phyloP scores from a whole-genome alignment of 2,329 filamentous ascomycete species.

The Botrytis fragariae region DNA sequence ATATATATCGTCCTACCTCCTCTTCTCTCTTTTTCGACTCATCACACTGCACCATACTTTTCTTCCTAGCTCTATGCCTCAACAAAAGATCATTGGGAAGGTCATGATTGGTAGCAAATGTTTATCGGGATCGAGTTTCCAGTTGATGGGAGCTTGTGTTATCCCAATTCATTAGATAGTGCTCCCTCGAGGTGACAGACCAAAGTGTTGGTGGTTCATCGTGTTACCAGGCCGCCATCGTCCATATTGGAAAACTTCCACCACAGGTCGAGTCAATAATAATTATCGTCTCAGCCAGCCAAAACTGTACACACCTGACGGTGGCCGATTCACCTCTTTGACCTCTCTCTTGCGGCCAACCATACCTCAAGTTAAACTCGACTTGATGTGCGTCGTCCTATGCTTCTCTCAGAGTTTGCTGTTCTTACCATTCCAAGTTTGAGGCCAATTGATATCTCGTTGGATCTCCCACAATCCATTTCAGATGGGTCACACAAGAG shows the following conservation, averaged over 20 bases:
- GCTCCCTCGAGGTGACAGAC: background rate
- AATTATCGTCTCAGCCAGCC: background rate
- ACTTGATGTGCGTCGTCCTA: too few species aligned
- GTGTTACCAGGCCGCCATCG: background rate
- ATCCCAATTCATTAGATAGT: background rate
- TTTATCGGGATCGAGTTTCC: background rate
- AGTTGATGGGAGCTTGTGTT: background rate
- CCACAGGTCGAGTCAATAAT: background rate
- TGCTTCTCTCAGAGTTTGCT: background rate
- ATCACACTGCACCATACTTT: background rate
- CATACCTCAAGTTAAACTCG: background rate
- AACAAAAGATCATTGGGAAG: background rate
- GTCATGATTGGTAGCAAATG: background rate
- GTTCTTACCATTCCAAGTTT: background rate
- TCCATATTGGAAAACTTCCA: background rate
- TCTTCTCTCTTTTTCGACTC: background rate
- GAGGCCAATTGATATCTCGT: background rate
- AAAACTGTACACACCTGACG: background rate
- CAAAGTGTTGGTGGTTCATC: background rate
- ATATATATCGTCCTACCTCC: background rate
- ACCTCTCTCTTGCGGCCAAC: background rate
- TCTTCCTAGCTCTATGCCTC: background rate
- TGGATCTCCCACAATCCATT: background rate
- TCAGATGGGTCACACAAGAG: background rate
- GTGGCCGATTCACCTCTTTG: background rate